phyloP scores from a whole-genome alignment of 2,329 filamentous ascomycete species.

The Claviceps paspali region DNA sequence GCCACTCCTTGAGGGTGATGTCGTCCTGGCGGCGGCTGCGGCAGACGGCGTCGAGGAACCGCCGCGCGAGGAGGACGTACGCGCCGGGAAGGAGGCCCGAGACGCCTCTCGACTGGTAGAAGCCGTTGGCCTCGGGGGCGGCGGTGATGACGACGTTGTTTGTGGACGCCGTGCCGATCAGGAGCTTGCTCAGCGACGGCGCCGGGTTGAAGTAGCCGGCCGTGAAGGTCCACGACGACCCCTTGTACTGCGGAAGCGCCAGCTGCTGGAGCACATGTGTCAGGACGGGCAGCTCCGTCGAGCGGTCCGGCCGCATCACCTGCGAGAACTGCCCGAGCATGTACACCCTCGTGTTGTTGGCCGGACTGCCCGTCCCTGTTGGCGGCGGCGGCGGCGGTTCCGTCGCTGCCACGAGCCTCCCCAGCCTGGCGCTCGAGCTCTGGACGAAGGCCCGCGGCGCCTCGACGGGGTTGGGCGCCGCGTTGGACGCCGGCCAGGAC shows the following conservation, averaged over 20 bases:
- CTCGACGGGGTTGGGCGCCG: constrained; percentile 58
- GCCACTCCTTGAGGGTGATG: constrained; percentile 77
- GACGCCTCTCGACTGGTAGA: constrained; percentile 76
- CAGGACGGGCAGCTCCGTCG: constrained; percentile 77
- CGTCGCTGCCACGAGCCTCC: constrained; percentile 42
- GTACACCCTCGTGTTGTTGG: constrained; percentile 58
- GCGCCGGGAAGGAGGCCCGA: constrained; percentile 83
- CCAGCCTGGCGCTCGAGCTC: constrained; percentile 51
- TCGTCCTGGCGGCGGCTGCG: constrained; percentile 31
- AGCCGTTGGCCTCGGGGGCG: constrained; percentile 86
- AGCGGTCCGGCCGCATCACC: constrained; percentile 61
- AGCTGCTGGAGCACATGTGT: constrained; percentile 58
- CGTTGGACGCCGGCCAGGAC: constrained; percentile 62
- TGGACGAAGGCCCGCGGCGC: constrained; percentile 54
- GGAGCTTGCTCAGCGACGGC: constrained; percentile 61
- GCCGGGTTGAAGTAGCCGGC: constrained; percentile 98
- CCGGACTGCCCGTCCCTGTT: too few relatives aligned
- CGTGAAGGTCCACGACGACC: constrained; percentile 85
- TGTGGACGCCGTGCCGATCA: constrained; percentile 56
- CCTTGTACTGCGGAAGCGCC: constrained; percentile 43
- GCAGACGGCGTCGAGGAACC: constrained; percentile 53
- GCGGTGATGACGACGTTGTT: constrained; percentile 80
- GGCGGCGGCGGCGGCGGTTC: background rate
- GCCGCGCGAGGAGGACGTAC: constrained; percentile 75
- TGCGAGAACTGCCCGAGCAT: constrained; percentile 80